phyloP scores from a whole-genome alignment of 73 alveolate genomes.

The Stentor coeruleus region DNA sequence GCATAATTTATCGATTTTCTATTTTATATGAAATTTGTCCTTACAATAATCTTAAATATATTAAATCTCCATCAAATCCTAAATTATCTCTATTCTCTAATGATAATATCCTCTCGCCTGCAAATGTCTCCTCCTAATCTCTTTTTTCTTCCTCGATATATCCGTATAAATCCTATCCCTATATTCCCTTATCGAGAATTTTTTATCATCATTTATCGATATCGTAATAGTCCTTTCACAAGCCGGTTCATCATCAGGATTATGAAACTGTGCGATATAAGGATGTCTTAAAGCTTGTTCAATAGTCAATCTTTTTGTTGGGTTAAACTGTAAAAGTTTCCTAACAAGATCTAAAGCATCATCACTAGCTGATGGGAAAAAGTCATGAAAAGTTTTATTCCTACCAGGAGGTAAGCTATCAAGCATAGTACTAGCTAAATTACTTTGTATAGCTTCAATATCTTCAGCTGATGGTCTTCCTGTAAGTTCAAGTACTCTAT shows the following conservation, averaged over 20 bases:
- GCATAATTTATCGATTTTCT: too few species aligned
- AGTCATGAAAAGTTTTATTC: slow-evolving; percentile 33
- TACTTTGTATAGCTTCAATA: slow-evolving; percentile 44
- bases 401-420: slow-evolving; percentile 34
- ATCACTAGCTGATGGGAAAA: slow-evolving; percentile 46
- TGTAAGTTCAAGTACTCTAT: slow-evolving; percentile 52
- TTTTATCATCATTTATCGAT: slow-evolving; percentile 72
- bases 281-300: slow-evolving; percentile 85
- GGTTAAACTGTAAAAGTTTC: slow-evolving; percentile 60
- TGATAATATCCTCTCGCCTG: slow-evolving; percentile 30
- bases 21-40: too few species aligned
- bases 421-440: slow-evolving; percentile 49
- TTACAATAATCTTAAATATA: background rate
- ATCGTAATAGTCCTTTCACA: slow-evolving; percentile 71
- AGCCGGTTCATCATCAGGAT: slow-evolving; percentile 77
- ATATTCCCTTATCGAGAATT: slow-evolving; percentile 65
- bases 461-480: slow-evolving; percentile 63
- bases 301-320: slow-evolving; percentile 68
- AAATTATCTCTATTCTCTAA: background rate
- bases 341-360: slow-evolving; percentile 52
- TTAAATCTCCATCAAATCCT: background rate
- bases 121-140: slow-evolving; percentile 58
- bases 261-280: slow-evolving; percentile 79
- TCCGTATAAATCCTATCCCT: slow-evolving; percentile 60
- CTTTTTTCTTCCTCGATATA: slow-evolving; percentile 69